Evolutionary conservation across 441 rosid species (phyloP), one percentile per base, ranked within the genome.

Genomic region (Pelargonium myrrhifolium): DNA sequence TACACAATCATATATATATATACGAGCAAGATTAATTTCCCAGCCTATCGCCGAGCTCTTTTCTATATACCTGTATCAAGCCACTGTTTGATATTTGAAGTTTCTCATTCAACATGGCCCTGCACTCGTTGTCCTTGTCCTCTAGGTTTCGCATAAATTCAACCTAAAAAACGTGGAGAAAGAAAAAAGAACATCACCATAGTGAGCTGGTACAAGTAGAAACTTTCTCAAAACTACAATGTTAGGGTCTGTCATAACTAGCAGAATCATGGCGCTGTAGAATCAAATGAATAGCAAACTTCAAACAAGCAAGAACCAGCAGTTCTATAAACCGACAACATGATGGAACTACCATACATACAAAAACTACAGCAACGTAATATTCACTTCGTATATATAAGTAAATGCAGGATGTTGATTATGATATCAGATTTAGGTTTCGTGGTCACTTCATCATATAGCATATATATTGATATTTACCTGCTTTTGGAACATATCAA

Each of bases 401-500:
- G 37, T 31, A 31, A 31, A 31, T 31, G 37, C 37, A 31, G 37
- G 37, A 31, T 31, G 37, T 31, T 4, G 37, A 31, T 31, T 31
- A 31, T 31, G 37, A 31, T 6, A 31, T 31, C 37, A 31, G 6
- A 31, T 31, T 31, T 31, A 31, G 37, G 37, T 31, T 31, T 31
- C 37, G 6, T 31, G 37, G 37, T 31, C 37, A 31, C 37, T 31
- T 31, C 37, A 31, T 31, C 37, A 31, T 7, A 31, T n/a, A n/a
- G n/a, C n/a, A 7, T 7, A 7, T 31, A 7, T 1, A 31, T 31
- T 31, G 37, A 42, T 9, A 9, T 37, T 24, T 72, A 89, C 99
- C 94, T 88, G 94, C 75, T 92, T 82, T 68, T 89, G 97, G 67
- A 94, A 94, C 47, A 76, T 76, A 56, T 86, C 82, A 42, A 94